A percentile compares a stretch with the other conserved stretches of the same genome.
Conservation (phyloP, 2,329 filamentous ascomycete species). For the Neonectria hederae region DNA sequence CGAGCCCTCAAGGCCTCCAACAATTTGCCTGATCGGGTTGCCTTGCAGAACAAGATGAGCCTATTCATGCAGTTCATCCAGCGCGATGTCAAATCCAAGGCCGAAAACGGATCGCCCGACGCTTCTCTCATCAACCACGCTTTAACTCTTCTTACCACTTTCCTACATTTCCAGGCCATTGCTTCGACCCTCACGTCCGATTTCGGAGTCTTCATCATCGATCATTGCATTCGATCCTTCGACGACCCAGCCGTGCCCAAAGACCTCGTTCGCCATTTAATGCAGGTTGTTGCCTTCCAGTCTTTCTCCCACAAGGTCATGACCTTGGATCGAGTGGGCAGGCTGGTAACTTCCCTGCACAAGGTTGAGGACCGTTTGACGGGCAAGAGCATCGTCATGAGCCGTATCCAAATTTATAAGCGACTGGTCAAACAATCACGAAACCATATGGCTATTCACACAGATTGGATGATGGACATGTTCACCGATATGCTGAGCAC, state of each 20-base stretch:
- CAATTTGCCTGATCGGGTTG: slow-evolving; percentile 78
- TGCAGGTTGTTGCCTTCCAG: slow-evolving; percentile 83
- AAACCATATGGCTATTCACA: slow-evolving; percentile 73
- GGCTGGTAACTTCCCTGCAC: slow-evolving; percentile 75
- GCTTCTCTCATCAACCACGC: slow-evolving; percentile 79
- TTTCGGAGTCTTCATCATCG: slow-evolving; percentile 81
- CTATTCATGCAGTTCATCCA: slow-evolving; percentile 84
- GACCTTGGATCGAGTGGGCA: slow-evolving; percentile 74
- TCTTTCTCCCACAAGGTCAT: slow-evolving; percentile 80
- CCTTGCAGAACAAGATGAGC: slow-evolving; percentile 78
- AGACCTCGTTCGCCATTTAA: slow-evolving; percentile 78
- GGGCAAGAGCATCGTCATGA: slow-evolving; percentile 83
- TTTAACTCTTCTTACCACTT: slow-evolving; percentile 78
- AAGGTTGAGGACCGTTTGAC: slow-evolving; percentile 76
- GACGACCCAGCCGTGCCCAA: slow-evolving; percentile 77
- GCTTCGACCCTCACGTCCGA: slow-evolving; percentile 77
- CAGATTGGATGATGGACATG: slow-evolving; percentile 84
- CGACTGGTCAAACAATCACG: slow-evolving; percentile 78
- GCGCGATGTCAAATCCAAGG: slow-evolving; percentile 76
- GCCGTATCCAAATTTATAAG: slow-evolving; percentile 81
- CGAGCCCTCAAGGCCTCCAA: slow-evolving; percentile 83
- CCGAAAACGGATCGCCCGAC: slow-evolving; percentile 66
- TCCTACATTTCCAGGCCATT: slow-evolving; percentile 79
- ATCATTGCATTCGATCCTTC: slow-evolving; percentile 80
- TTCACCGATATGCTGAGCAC: slow-evolving; percentile 84